Percentiles rank a stretch among this genome's conserved stretches.
Evolutionary conservation across 176 grass and related monocot genomes (phyloP).

Genomic region (Leersia perrieri): DNA sequence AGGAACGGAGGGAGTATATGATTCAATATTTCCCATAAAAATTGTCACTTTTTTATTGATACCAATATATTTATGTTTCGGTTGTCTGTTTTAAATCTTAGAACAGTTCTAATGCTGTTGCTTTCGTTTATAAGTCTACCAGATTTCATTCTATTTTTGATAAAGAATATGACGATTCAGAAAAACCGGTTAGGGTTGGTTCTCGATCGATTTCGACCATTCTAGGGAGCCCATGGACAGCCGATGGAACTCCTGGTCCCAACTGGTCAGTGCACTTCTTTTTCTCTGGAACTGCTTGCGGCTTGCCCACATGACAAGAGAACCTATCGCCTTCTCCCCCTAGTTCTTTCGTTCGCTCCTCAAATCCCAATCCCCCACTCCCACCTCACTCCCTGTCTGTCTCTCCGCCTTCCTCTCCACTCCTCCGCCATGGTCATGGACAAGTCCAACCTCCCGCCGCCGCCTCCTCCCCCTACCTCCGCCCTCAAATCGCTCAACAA

Average conservation of each 20-base stretch:
- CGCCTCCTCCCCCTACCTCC: slow-evolving; percentile 8
- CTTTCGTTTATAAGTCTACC: no score
- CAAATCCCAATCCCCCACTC: slow-evolving; percentile 36
- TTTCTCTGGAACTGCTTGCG: slow-evolving; percentile 6
- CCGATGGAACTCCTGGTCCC: not conserved
- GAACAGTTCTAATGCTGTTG: no score
- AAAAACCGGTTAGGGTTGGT: not conserved
- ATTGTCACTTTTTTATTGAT: no score
- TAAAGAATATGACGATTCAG: no score
- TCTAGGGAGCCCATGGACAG: no score
- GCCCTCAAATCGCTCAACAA: slow-evolving; percentile 76
- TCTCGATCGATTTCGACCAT: not conserved
- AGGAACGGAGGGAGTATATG: no score
- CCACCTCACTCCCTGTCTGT: not conserved
- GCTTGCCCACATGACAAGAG: not conserved
- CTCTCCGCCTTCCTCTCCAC: not conserved
- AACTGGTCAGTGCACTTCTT: not conserved
- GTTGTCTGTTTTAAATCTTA: no score
- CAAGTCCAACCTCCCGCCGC: slow-evolving; percentile 32
- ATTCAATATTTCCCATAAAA: no score
- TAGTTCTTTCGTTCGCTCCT: not conserved
- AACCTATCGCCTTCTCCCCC: not conserved
- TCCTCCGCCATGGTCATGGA: slow-evolving; percentile 43
- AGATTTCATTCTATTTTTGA: no score
- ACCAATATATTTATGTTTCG: no score